Conservation (phyloP, 2,329 filamentous ascomycete genomes). For the Trichoderma sp. region DNA sequence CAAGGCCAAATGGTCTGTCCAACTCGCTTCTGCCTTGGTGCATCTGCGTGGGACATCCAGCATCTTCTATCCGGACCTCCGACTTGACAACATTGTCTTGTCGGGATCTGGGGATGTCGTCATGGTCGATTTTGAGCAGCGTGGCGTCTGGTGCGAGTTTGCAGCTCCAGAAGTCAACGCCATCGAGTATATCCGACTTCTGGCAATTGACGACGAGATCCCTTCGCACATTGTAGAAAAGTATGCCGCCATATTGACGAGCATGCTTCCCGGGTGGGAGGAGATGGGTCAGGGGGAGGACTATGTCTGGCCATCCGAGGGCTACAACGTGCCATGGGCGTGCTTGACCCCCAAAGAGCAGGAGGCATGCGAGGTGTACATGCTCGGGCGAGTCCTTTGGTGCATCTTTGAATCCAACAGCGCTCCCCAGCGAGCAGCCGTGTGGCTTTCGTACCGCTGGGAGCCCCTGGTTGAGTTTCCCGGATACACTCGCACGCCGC, state of each 20-base stretch:
- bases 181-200: constrained; percentile 54
- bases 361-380: constrained; percentile 59
- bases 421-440: constrained; percentile 53
- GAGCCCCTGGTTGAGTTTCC: constrained; percentile 58
- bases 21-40: constrained; percentile 49
- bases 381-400: constrained; percentile 60
- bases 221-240: constrained; percentile 37
- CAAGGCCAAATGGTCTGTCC: constrained; percentile 52
- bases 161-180: constrained; percentile 58
- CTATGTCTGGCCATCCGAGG: constrained; percentile 46
- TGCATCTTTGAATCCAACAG: constrained; percentile 60
- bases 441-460: constrained; percentile 58
- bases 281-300: constrained; percentile 38
- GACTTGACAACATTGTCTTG: constrained; percentile 58
- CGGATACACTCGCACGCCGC: constrained; percentile 47
- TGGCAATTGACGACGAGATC: constrained; percentile 49
- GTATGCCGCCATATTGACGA: constrained; percentile 41
- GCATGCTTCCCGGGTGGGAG: constrained; percentile 48
- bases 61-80: constrained; percentile 57
- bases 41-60: constrained; percentile 46
- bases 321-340: constrained; percentile 57
- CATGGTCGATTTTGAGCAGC: constrained; percentile 62
- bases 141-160: constrained; percentile 62
- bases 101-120: constrained; percentile 45
- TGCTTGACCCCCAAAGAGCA: constrained; percentile 50